Evolutionary conservation across 345 rosid species (phyloP), one percentile per base, ranked within the genome.

Genomic region (Rubroshorea leprosula): DNA sequence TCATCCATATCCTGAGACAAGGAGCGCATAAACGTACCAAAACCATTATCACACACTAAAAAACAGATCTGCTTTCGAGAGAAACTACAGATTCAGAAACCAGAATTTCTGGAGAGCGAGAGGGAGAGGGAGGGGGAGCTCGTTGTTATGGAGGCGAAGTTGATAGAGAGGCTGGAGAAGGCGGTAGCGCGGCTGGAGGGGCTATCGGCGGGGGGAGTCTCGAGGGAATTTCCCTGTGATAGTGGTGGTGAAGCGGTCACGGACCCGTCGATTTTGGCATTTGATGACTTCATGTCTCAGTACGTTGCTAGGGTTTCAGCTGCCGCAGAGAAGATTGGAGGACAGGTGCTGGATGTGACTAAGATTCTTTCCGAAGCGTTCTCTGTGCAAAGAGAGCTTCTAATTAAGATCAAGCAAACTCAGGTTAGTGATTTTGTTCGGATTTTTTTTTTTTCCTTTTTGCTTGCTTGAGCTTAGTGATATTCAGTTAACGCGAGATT

Each of bases 241-340:
- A 0, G 55, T 38, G 66, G 25, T 1, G 57, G 47, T 39, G 70
- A 56, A 24, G 55, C 45, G 61, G 67, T 78, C 44, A 49, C 75
- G 67, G 97, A 87, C 80, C 96, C 92, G 24, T 73, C 89, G 65
- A 83, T 87, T 68, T 5, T 66, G 68, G 99, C 99, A 47, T 90
- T 83, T 58, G 86, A 81, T 15, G 95, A 85, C 74, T 65, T 87
- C 63, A 78, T 77, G 59, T 59, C 70, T 43, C 74, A 83, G 72
- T 77, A 68, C 26, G 69, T 83, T 4, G 76, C 79, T 59, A 85
- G 80, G 83, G 83, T 76, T 70, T 64, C 76, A 21, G 38, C 17
- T 20, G 89, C 89, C 17, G 96, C 97, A 7, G 90, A 81, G 84
- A 87, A 82, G 74, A 89, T 93, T 63, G 96, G 99, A 35, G 99